Evolutionary conservation across 2,329 filamentous ascomycete genomes (phyloP), one percentile per base, ranked within the genome.

Genomic region (Exserohilum turcica): DNA sequence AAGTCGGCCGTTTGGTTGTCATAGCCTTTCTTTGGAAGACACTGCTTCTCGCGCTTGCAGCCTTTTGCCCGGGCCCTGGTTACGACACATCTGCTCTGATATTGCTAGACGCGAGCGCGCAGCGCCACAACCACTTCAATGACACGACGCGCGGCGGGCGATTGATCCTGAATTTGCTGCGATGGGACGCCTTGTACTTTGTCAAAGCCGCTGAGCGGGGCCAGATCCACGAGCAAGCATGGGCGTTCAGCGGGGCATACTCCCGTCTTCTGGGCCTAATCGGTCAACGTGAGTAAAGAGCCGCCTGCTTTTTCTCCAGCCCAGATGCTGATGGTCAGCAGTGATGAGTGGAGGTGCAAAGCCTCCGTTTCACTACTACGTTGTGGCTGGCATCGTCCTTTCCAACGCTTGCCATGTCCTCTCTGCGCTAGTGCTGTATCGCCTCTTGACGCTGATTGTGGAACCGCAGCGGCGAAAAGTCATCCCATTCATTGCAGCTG

Each of bases 121-220:
- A 51, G 29, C 66, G 66, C 33, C 58, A 68, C 54, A 36, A 39
- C 31, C 48, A 61, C 19, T 56, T 64, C 44, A 32, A 60, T 16
- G 57, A 59, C 1, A 60, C 59, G 38, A 54, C 59, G 21, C 47
- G 50, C 48, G 18, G 43, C 47, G 43, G 58, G 59, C 72, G 75
- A 55, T 63, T 88, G 2, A 73, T 79, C 16, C 74, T 80, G 29
- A 84, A 84, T 37, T 77, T 94, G 52, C 86, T 86, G 6, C 82
- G 89, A 71, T 95, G 91, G 91, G 91, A 95, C 72, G 88, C 87
- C 28, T 79, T 95, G 61, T 94, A 93, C 73, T 93, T 87, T 66
- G 77, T 87, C 53, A 81, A 85, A 60, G 72, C 79, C 38, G 84
- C 89, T 4, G 79, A 79, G 36, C 79, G 83, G 9, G 89, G 88